Conservation (phyloP, 75 land plant genomes). For the Larix kaempferi region DNA sequence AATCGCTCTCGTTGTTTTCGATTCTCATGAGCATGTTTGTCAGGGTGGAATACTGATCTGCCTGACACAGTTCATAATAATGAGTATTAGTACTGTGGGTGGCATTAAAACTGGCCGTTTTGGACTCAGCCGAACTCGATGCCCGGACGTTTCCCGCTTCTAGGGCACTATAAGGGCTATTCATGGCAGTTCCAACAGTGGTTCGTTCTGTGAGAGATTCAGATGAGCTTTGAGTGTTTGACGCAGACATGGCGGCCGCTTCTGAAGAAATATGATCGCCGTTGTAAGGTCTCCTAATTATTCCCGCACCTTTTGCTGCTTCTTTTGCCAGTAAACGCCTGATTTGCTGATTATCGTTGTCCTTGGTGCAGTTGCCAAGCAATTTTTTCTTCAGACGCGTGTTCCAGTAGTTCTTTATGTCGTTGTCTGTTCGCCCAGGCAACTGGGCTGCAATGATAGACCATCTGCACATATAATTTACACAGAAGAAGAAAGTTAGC, state of each 20-base stretch:
- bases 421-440: constrained; percentile 8
- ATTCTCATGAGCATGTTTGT: constrained; percentile 1
- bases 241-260: constrained; percentile 1
- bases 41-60: background rate
- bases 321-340: constrained; percentile 8
- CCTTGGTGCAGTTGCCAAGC: constrained; percentile 3
- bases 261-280: constrained; percentile 3
- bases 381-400: constrained; percentile 9
- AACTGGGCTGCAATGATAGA: constrained; percentile 9
- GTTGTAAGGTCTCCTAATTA: background rate
- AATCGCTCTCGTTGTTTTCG: background rate
- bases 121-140: background rate
- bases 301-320: background rate
- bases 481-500: background rate
- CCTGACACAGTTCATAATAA: background rate
- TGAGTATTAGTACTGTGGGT: background rate
- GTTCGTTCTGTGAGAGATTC: background rate
- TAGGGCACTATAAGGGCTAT: constrained; percentile 5
- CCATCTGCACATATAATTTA: constrained; percentile 1
- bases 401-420: constrained; percentile 10
- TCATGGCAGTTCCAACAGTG: background rate
- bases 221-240: constrained; percentile 1
- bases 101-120: background rate
- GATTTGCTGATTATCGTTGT: constrained; percentile 9
- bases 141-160: background rate